phyloP scores from a whole-genome alignment of 2,329 filamentous ascomycete species.

The Phaeosphaeriaceae sp. region DNA sequence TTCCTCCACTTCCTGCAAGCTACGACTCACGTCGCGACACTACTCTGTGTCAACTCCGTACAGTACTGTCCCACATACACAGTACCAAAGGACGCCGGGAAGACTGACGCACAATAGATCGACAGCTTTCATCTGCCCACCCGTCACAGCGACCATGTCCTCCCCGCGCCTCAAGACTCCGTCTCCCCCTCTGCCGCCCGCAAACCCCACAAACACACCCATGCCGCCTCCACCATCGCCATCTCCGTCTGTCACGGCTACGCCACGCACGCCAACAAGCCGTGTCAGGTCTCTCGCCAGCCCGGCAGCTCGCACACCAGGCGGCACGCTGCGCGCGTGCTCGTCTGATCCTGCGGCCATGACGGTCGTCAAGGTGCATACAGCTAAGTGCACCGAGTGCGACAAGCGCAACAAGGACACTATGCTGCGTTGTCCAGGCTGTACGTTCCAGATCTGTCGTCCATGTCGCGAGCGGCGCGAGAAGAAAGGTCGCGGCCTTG shows the following conservation, averaged over 20 bases:
- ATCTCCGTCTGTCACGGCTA: background rate
- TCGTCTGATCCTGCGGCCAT: slow-evolving; percentile 29
- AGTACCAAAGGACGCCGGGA: too few relatives aligned
- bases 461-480: slow-evolving; percentile 30
- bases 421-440: slow-evolving; percentile 43
- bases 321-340: slow-evolving; percentile 16
- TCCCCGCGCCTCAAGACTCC: background rate
- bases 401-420: slow-evolving; percentile 39
- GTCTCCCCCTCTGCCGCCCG: background rate
- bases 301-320: slow-evolving; percentile 12
- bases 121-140: background rate
- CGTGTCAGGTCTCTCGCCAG: background rate
- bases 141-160: background rate
- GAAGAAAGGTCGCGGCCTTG: slow-evolving; percentile 16
- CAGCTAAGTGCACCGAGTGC: slow-evolving; percentile 47
- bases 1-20: too few relatives aligned
- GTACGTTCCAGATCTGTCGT: slow-evolving; percentile 43
- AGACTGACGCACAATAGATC: background rate
- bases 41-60: too few relatives aligned
- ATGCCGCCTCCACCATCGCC: background rate
- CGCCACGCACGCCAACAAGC: background rate
- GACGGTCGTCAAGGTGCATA: slow-evolving; percentile 35
- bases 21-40: too few relatives aligned
- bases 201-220: background rate
- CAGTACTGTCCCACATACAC: too few relatives aligned